A percentile compares a stretch with the other conserved stretches of the same genome.
These are phyloP conservation scores for Rhynchosporium secalis DNA, from an alignment of 2,329 filamentous ascomycete species.

Conservation along the genomic window DNA sequence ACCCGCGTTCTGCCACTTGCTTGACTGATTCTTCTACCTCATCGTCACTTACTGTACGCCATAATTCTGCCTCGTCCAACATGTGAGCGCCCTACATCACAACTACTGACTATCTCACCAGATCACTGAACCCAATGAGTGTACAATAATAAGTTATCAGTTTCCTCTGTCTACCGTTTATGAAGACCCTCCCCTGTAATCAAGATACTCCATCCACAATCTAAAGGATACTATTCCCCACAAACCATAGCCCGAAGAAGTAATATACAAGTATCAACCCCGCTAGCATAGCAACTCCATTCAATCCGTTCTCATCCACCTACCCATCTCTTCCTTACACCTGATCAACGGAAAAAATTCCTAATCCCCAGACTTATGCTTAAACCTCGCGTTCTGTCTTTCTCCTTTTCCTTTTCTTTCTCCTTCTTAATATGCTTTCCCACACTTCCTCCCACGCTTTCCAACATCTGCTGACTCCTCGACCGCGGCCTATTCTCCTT, in stretches of 20 bases:
- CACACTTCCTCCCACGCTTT: background rate
- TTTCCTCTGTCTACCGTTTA: no score
- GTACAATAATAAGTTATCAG: no score
- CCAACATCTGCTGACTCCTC: constrained; percentile 17
- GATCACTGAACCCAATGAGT: no score
- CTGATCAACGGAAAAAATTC: constrained; percentile 35
- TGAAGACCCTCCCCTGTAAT: background rate
- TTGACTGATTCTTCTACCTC: no score
- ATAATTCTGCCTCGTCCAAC: no score
- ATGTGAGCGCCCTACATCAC: no score
- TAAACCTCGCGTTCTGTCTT: constrained; percentile 13
- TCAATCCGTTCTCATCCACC: background rate
- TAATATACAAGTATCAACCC: background rate
- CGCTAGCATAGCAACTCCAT: no score
- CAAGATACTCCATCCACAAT: background rate
- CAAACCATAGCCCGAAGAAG: background rate
- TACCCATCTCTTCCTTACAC: background rate
- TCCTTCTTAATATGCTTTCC: constrained; percentile 25
- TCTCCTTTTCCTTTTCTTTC: constrained; percentile 28
- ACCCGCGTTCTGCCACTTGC: no score
- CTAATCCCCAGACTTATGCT: constrained; percentile 30
- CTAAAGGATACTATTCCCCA: background rate
- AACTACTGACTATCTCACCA: no score
- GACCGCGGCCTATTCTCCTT: constrained; percentile 31
- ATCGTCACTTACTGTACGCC: no score